Percentiles rank a stretch among this genome's conserved stretches.
Conservation (phyloP, 2,329 filamentous ascomycete species). For the Nemania diffusa region DNA sequence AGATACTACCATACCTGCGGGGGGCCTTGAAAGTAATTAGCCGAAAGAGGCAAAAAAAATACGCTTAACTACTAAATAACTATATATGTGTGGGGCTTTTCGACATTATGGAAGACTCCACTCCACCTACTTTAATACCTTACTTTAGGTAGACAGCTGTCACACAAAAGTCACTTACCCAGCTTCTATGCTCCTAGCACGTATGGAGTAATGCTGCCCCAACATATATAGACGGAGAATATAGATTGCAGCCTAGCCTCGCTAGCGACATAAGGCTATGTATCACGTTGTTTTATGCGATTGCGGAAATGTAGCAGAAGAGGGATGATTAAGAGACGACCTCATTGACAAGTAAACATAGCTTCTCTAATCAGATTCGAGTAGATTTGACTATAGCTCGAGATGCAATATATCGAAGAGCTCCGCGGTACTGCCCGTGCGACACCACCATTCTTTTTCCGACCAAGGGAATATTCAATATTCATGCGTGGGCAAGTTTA, state of each 20-base stretch:
- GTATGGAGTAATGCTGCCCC: not conserved
- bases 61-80: not conserved
- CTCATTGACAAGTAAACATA: slow-evolving; percentile 32
- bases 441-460: slow-evolving; percentile 37
- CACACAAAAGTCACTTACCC: slow-evolving; percentile 2
- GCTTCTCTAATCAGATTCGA: slow-evolving; percentile 33
- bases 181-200: slow-evolving; percentile 1
- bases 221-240: not conserved
- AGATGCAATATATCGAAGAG: slow-evolving; percentile 30
- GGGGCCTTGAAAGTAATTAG: not conserved
- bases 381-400: slow-evolving; percentile 29
- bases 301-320: not conserved
- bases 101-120: not conserved
- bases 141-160: not conserved
- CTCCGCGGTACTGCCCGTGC: slow-evolving; percentile 5
- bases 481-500: slow-evolving; percentile 32
- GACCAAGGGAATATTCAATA: slow-evolving; percentile 35
- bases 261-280: slow-evolving; percentile 1
- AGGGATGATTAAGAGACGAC: slow-evolving; percentile 4
- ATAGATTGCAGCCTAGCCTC: not conserved
- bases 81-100: slow-evolving; percentile 5
- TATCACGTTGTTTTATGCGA: slow-evolving; percentile 1
- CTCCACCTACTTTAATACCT: not conserved
- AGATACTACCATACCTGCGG: not conserved
- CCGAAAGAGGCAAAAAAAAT: slow-evolving; percentile 20